Evolutionary conservation across 2,329 filamentous ascomycete genomes (phyloP).

Genomic region (Epichloe sp.): DNA sequence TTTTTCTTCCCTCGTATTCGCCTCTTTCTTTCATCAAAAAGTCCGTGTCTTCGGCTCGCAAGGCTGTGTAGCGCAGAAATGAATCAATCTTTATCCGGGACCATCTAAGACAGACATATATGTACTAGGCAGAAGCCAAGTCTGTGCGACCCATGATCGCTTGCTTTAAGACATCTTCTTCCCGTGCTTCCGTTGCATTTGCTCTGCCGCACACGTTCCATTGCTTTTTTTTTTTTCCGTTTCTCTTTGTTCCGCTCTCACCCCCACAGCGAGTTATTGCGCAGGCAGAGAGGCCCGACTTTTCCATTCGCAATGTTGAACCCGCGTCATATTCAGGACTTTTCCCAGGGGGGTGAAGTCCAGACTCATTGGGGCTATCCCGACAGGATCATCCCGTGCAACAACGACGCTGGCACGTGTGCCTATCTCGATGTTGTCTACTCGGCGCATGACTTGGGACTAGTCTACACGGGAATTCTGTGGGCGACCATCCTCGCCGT

Average conservation of each 20-base stretch:
- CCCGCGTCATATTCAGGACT: constrained; percentile 29
- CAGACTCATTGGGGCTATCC: constrained; percentile 35
- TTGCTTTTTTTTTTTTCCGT: neutral
- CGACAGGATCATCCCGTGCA: constrained; percentile 31
- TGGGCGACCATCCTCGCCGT: constrained; percentile 34
- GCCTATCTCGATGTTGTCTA: constrained; percentile 40
- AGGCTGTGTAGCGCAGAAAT: neutral
- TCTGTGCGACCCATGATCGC: neutral
- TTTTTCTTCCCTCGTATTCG: neutral
- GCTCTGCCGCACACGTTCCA: neutral
- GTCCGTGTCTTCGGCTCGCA: neutral
- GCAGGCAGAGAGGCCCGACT: too few relatives aligned
- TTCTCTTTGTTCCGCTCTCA: too few relatives aligned
- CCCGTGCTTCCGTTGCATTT: neutral
- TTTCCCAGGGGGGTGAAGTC: constrained; percentile 19
- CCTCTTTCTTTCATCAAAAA: neutral
- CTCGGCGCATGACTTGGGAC: constrained; percentile 31
- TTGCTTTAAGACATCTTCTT: neutral
- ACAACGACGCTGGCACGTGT: constrained; percentile 33
- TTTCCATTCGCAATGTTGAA: constrained; percentile 4
- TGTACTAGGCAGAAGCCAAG: neutral
- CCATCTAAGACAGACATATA: neutral
- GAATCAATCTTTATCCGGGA: neutral
- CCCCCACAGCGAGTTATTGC: too few relatives aligned
- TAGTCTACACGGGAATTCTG: constrained; percentile 37